phyloP scores from a whole-genome alignment of 2,329 filamentous ascomycete genomes.

The Exophiala xenobiotica region DNA sequence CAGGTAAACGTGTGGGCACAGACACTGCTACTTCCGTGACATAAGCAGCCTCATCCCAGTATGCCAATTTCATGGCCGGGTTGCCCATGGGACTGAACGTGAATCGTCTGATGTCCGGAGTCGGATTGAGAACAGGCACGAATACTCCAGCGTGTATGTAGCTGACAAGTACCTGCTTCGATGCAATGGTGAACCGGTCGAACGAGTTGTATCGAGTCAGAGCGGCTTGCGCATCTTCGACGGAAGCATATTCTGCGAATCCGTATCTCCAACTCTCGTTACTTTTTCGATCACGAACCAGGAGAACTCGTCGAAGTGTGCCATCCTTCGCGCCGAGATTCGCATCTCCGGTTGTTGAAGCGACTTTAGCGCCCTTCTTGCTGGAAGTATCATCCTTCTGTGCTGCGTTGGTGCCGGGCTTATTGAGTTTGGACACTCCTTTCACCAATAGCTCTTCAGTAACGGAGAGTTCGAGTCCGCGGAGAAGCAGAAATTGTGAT shows the following conservation, averaged over 20 bases:
- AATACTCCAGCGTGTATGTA: constrained; percentile 86
- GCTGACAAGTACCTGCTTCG: constrained; percentile 66
- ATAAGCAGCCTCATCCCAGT: constrained; percentile 74
- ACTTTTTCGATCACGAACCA: constrained; percentile 70
- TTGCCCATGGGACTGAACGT: constrained; percentile 72
- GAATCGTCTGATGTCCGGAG: constrained; percentile 58
- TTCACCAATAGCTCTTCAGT: constrained; percentile 71
- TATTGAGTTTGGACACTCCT: constrained; percentile 72
- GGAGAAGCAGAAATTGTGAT: constrained; percentile 74
- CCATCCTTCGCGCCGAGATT: constrained; percentile 70
- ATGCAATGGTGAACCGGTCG: constrained; percentile 75
- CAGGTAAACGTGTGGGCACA: constrained; percentile 34
- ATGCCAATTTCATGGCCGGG: constrained; percentile 65
- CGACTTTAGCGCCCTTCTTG: constrained; percentile 48
- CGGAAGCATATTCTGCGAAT: constrained; percentile 77
- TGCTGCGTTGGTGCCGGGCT: constrained; percentile 47
- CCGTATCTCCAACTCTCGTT: constrained; percentile 78
- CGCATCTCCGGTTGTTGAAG: constrained; percentile 57
- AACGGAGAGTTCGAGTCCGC: constrained; percentile 67
- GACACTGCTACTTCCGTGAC: constrained; percentile 64
- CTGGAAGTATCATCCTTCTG: constrained; percentile 36
- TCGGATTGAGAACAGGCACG: constrained; percentile 66
- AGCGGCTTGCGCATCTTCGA: constrained; percentile 74
- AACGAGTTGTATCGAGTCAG: constrained; percentile 69
- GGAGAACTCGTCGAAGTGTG: constrained; percentile 72